Evolutionary conservation across 495 filamentous ascomycete genomes (phyloP), one percentile per base, ranked within the genome.

Genomic region (Aspergillus homomorphus): DNA sequence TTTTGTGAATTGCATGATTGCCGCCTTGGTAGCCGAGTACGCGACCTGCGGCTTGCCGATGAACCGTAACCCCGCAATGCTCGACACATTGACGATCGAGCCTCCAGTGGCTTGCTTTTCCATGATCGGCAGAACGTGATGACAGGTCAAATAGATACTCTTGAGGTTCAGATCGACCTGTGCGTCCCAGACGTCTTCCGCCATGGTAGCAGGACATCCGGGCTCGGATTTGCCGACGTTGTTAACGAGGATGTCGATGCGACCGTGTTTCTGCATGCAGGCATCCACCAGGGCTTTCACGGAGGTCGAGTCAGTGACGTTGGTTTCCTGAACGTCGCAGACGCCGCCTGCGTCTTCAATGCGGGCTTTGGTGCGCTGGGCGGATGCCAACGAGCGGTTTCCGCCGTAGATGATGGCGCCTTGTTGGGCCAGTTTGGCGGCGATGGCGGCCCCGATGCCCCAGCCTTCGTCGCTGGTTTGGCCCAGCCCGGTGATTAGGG

Each of bases 211-310:
- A 1, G 81, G 79, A 50, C 74, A 73, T 0, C 80, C 81, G 0
- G 80, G 75, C 60, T 82, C 73, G 18, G 67, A 75, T 19, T 64
- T 58, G 6, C 80, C 82, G 0, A 84, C 81, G 56, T 82, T 83
- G 60, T 82, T 83, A 14, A 84, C 67, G 4, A 85, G 71, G 41
- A 85, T 80, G 57, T 85, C 81, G 18, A 85, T 81, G 1, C 80
- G 69, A 26, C 77, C 78, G 54, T 83, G 67, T 38, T 72, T 76
- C 7, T 51, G 61, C 59, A 82, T 68, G 58, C 78, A 82, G 0
- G 64, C 63, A 20, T 80, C 73, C 0, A 83, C 73, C 0, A 84
- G 66, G 9, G 62, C 65, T 54, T 78, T 63, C 16, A 79, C 71
- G 12, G 77, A 74, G 0, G 54, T 45, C 1, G 71, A 69, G 23